Evolutionary conservation across 2,329 filamentous ascomycete genomes (phyloP), one percentile per base, ranked within the genome.

Genomic region (Curvularia sp.): DNA sequence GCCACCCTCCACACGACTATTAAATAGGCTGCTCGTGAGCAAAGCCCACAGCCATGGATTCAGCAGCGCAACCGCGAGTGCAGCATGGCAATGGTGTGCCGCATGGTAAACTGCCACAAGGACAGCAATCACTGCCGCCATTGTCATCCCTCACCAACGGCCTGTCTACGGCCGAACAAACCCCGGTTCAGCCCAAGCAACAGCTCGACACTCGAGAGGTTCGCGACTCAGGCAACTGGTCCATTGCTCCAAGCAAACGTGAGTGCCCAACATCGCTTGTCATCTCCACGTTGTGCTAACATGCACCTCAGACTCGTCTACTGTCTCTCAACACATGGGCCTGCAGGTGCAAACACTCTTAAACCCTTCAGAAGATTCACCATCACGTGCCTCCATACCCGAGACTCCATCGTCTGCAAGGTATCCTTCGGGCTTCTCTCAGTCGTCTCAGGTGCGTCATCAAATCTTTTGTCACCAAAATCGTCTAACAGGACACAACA

Each of bases 141-240:
- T 73, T 78, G 50, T 73, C 76, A 36, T 74, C 75, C 42, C 66
- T 78, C 49, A 78, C 75, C n/a, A 71, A 67, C 63, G 68, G 54
- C 43, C 67, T 77, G 5, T 58, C 74, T 21, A 62, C 72, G 8
- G 46, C 71, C 18, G 75, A 77, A 51, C 72, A 74, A 56, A 73
- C 69, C 52, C 72, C 74, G 19, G 63, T 69, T 38, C 74, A 66
- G 43, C 67, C 68, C 42, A 68, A 70, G 53, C 76, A 77, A 49
- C 69, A 70, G 7, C 68, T 73, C 3, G 74, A 77, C 58, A 80
- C 83, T 69, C 80, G 84, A 30, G 74, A 77, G 57, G 81, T 83
- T 66, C 82, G 84, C 59, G 84, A 86, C 70, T 86, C 84, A 21
- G 84, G 84, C 59, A 85, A 82, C 70, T 86, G 84, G 84, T 85